Evolutionary conservation across 2,329 filamentous ascomycete species (phyloP), one percentile per base, ranked within the genome.

Genomic region (Phymatotrichopsis omnivora): DNA sequence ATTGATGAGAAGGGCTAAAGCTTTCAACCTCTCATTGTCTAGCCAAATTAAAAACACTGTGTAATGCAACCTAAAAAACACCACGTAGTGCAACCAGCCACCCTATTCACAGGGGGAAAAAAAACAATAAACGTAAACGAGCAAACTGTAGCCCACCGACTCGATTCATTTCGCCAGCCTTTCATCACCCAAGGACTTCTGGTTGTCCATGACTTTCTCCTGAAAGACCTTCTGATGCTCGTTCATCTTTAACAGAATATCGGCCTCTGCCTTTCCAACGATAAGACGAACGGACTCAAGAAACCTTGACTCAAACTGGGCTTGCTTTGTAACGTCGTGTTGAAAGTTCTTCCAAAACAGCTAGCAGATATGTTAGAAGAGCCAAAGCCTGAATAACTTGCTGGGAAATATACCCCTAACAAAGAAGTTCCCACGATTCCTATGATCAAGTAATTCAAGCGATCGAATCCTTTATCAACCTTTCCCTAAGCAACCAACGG

Each of bases 261-360:
- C 17, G 16, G 20, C 34, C 34, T 37, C 20, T 20, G 34, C 34
- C 34, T 37, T 37, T 24, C 14, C 34, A 37, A 37, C 34, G 14
- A 37, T 37, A 20, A 20, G 4, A 37, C 34, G 4, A 5, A 37
- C 16, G 16, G 22, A 24, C 17, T 23, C 2, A 22, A 37, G 34
- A 22, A 37, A 22, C 4, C 22, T 20, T 23, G 34, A 25, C 14
- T 23, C 34, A 37, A 37, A 37, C 25, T 37, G 34, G 5, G n/a
- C 34, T 37, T 37, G 22, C 34, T 23, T 37, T 2, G 34, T 23
- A 37, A 37, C 34, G 7, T 23, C 34, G 2, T 37, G 25, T 25
- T 6, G 5, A 25, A 37, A 37, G 19, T 22, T 37, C 22, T 37
- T 11, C 34, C 7, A 37, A 37, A 25, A n/a, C n/a, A 7, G 34